Evolutionary conservation across 1,284 basidiomycete genomes (phyloP), one percentile per base, ranked within the genome.

Genomic region (Afroboletus lepidellus): DNA sequence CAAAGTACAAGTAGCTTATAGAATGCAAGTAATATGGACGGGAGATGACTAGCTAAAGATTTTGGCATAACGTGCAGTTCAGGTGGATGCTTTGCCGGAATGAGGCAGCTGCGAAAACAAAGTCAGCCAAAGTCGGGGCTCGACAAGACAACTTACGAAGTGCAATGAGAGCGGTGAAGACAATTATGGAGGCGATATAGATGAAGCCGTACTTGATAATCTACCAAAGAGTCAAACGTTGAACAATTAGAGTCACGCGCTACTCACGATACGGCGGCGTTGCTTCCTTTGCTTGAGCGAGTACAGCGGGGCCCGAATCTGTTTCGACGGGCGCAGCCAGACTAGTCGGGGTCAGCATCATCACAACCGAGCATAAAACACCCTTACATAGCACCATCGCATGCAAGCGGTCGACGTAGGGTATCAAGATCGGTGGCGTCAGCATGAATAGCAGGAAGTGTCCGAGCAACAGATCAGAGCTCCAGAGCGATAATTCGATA

Each of bases 251-350:
- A 38, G 39, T 16, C 27, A 54, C 23, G 32, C 29, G 12, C 7
- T 36, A 74, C 83, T 69, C 60, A 94, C 91, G 63, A 94, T 94
- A 79, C 87, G 87, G 54, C 91, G 82, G 55, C 94, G 84, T 69
- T 92, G 89, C 65, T 84, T 83, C 72, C 87, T 89, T 72, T 94
- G 90, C 71, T 92, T 92, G 66, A 90, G 80, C 48, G 90, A 90
- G 73, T 93, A 99, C 64, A 99, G 79, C 5, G 96, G 96, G 3
- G 94, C 88, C 56, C 92, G 90, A 64, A 97, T 96, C 73, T 96
- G 92, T 66, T 92, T 91, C 51, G 90, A 90, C 24, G 89, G 88
- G 27, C 87, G 84, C 49, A 92, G 70, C 90, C 90, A 92, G 77
- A 93, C 87, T 88, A 57, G 20, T 29, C 12, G 13, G n/a, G n/a